A percentile compares a stretch with the other conserved stretches of the same genome.
phyloP scores from a whole-genome alignment of 305 asterid genomes.

The Caryopteris hybrid region DNA sequence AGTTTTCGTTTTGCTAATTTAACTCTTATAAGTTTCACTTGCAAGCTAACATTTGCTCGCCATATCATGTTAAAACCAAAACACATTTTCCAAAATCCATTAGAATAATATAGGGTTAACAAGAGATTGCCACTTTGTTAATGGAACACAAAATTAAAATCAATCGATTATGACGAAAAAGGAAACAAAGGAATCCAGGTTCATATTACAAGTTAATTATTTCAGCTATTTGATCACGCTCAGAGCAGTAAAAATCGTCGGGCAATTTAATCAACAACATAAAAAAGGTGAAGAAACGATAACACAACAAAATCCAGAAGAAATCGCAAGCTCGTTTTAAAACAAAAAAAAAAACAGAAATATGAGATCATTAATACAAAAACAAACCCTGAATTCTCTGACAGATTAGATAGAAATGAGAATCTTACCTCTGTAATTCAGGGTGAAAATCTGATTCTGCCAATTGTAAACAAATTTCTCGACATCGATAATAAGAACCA shows the following conservation, averaged over 20 bases:
- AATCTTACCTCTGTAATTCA: constrained; percentile 24
- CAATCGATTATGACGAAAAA: not conserved
- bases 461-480: not conserved
- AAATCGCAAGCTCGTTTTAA: not conserved
- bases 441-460: constrained; percentile 8
- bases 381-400: not conserved
- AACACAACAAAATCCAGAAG: not conserved
- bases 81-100: not conserved
- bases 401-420: not conserved
- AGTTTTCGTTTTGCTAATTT: not conserved
- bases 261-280: not conserved
- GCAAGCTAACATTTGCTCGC: not conserved
- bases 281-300: not conserved
- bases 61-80: not conserved
- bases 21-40: not conserved
- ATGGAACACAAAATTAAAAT: not conserved
- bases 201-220: not conserved
- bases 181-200: not conserved
- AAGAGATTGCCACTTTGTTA: not conserved
- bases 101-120: not conserved
- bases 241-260: not conserved
- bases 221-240: not conserved
- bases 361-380: not conserved
- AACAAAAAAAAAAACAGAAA: not conserved
- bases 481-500: not conserved